Conservation (phyloP, 2,329 filamentous ascomycete species). For the Fusarium pininemorale region DNA sequence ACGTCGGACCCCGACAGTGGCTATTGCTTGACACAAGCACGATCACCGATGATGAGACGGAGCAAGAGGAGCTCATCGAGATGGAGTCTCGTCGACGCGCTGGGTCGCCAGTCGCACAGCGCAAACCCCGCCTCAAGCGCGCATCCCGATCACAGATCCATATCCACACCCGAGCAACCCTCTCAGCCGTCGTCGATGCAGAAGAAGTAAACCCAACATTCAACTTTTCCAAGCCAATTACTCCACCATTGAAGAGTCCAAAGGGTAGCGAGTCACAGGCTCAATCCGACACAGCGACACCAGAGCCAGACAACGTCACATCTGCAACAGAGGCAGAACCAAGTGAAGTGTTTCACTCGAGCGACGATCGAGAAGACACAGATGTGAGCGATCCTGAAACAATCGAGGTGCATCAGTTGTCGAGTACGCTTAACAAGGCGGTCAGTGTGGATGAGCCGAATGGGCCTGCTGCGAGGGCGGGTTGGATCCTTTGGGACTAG, state of each 20-base stretch:
- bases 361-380: constrained; percentile 46
- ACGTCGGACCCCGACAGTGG: constrained; percentile 50
- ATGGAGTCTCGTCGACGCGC: constrained; percentile 48
- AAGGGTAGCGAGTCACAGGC: background rate
- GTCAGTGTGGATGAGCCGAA: background rate
- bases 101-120: constrained; percentile 42
- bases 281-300: background rate
- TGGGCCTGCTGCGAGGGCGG: constrained; percentile 25
- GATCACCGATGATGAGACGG: constrained; percentile 56
- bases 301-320: background rate
- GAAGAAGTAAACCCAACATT: constrained; percentile 40
- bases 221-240: constrained; percentile 51
- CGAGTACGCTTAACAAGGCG: constrained; percentile 5
- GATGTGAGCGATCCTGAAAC: constrained; percentile 48
- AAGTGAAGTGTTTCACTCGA: constrained; percentile 46
- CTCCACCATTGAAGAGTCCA: constrained; percentile 21
- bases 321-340: constrained; percentile 40
- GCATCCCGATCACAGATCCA: constrained; percentile 53
- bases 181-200: constrained; percentile 18
- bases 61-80: constrained; percentile 56
- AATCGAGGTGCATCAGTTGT: constrained; percentile 31
- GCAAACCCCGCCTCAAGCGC: constrained; percentile 55
- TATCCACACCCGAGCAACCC: constrained; percentile 37
- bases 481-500: constrained; percentile 40
- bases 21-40: constrained; percentile 49